Base-by-base conservation (phyloP, 306 rosid genomes). In the Fragaria iinumae region DNA sequence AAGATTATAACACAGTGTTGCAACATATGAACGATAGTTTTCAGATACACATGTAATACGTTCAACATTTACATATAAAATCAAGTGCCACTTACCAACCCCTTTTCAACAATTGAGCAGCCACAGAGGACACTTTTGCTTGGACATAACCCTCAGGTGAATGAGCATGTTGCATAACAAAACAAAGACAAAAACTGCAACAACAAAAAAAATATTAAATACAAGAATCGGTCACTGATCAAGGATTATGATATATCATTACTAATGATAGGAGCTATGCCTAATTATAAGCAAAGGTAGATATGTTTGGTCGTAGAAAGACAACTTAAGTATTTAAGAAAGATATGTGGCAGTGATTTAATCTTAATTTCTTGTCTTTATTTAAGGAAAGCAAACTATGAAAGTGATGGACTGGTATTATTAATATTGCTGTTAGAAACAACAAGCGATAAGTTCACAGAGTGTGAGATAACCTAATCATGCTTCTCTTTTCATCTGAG, bases 41-140 rank as follows among this genome's bases (percentile, higher is more conserved):
- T 36, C 6, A 29, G 36, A 66, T 76, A 49, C 43, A 29, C 47
- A 45, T 50, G 8, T 53, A 45, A 63, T 45, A 45, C 3, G 34
- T 36, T 34, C 32, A 10, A 27, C 4, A 18, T 43, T 59, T 55
- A 36, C 73, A 34, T 64, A 27, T 12, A 25, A 65, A 50, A 74
- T 48, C 59, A 64, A 34, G 76, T 16, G 7, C 73, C 73, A 79
- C 89, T 82, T 85, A 94, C 98, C 98, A 94, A 76, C 95, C 98
- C 89, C 98, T 90, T 89, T 94, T 94, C 89, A 94, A 84, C 86
- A 94, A 85, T 80, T 92, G 98, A 81, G 95, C 84, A 77, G 98
- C 97, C 78, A 94, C 97, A 18, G 97, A 89, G 79, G 98, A 89
- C 77, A 92, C 95, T 87, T 94, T 94, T 75, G 80, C 86, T 86